These are phyloP conservation scores for Ogataea corticis DNA, from an alignment of 805 yeast genomes.

Conservation along the genomic window DNA sequence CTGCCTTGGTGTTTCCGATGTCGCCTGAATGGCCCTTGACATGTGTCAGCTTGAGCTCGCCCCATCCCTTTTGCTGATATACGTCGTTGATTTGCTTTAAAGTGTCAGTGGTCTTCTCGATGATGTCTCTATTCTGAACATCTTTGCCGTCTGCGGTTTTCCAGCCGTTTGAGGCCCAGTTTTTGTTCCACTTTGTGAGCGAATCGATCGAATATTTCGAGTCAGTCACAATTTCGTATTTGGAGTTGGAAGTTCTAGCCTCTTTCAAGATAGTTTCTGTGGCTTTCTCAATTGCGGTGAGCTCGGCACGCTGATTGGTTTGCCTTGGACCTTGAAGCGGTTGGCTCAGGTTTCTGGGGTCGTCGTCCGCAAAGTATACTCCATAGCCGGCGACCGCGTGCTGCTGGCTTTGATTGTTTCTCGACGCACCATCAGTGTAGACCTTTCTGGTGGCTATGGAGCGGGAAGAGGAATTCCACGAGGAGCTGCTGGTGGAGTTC, in stretches of 20 bases:
- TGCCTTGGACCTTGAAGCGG: slow-evolving; percentile 51
- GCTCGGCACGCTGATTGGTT: slow-evolving; percentile 83
- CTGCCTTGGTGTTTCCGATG: slow-evolving; percentile 77
- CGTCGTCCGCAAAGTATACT: slow-evolving; percentile 61
- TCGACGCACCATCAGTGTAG: slow-evolving; percentile 79
- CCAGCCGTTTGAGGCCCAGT: slow-evolving; percentile 64
- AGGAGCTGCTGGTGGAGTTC: no score
- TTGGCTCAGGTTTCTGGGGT: slow-evolving; percentile 54
- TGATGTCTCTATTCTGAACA: slow-evolving; percentile 55
- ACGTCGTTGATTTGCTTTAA: slow-evolving; percentile 38
- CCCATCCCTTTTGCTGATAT: slow-evolving; percentile 37
- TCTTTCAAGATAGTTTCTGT: slow-evolving; percentile 41
- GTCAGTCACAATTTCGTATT: slow-evolving; percentile 44
- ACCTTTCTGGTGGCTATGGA: slow-evolving; percentile 24
- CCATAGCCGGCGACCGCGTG: slow-evolving; percentile 67
- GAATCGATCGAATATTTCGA: slow-evolving; percentile 65
- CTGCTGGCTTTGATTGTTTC: slow-evolving; percentile 51
- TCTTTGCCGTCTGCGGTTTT: slow-evolving; percentile 39
- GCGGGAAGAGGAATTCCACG: no score
- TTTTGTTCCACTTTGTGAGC: slow-evolving; percentile 54
- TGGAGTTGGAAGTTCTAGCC: slow-evolving; percentile 22
- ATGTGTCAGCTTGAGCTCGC: slow-evolving; percentile 50
- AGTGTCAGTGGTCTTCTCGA: slow-evolving; percentile 35
- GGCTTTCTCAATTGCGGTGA: slow-evolving; percentile 64
- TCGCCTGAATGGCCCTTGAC: slow-evolving; percentile 73